Evolutionary conservation across 1,139 yeast genomes (phyloP), one percentile per base, ranked within the genome.

Genomic region (Eremothecium gossypii): DNA sequence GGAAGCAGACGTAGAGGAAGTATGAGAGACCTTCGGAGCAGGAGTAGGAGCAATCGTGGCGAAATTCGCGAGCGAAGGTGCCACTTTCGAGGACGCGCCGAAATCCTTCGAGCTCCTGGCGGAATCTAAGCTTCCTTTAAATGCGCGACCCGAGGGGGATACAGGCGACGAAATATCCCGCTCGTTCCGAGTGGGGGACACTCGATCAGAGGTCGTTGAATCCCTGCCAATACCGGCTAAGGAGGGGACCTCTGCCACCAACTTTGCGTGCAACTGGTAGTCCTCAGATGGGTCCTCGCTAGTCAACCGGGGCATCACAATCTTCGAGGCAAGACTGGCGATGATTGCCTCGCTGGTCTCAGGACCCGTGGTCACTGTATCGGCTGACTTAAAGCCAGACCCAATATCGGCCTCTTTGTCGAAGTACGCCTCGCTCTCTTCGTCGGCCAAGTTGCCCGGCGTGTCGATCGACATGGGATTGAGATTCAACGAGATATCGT

Each of bases 361-460:
- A 17, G 14, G n/a, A 3, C 37, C 29, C 6, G 37, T 14, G 4
- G 37, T 34, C 11, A 23, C n/a, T 23, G 37, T 34, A 23, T 34
- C 37, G 11, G 37, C 27, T 20, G 37, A 34, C 4, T 11, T 27
- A 23, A 27, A 33, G 10, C 32, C 43, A 8, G 36, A 13, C 8
- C 9, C 35, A 4, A 20, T 45, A 12, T 41, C 41, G 4, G 38
- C 39, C 5, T 44, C 46, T 9, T 45, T 44, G n/a, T 30, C 42
- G 17, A 45, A 37, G 27, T 43, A 38, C 9, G 41, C 33, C 12
- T 33, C 41, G 14, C 37, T 39, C 23, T 41, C 49, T 11, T 38
- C 48, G 34, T 49, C 46, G 1, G 43, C 49, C n/a, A 32, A 47
- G 33, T 43, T 41, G 8, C 44, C 46, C 1, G 46, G 39, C 2